A percentile compares a stretch with the other conserved stretches of the same genome.
These are phyloP conservation scores for Termitomyces bulborhizus DNA, from an alignment of 768 basidiomycete genomes.

Conservation along the genomic window DNA sequence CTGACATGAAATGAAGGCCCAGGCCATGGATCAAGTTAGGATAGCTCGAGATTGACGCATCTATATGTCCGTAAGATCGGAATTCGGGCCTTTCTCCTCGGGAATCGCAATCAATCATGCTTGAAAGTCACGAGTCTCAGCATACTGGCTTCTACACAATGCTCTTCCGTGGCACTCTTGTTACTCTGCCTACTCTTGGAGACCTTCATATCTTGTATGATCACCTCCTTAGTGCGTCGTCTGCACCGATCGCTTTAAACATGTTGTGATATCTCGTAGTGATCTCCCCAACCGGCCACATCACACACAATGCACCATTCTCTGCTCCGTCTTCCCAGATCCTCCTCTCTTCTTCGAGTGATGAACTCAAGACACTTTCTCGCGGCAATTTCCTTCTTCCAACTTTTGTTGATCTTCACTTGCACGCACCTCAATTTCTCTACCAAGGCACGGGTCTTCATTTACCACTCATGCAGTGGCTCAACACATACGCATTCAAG, in stretches of 20 bases:
- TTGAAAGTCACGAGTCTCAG: no score
- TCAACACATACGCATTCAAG: constrained; percentile 75
- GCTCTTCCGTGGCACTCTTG: constrained; percentile 46
- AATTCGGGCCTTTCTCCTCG: no score
- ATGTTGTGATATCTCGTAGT: not conserved
- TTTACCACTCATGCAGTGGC: constrained; percentile 80
- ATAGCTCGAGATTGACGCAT: no score
- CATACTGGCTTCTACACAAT: not conserved
- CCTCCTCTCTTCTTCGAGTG: constrained; percentile 15
- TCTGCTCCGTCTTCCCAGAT: constrained; percentile 28
- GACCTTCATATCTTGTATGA: constrained; percentile 50
- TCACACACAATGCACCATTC: constrained; percentile 41
- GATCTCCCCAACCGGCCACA: constrained; percentile 34
- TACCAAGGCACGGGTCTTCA: constrained; percentile 87
- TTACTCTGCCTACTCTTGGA: constrained; percentile 50
- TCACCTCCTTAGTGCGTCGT: constrained; percentile 42
- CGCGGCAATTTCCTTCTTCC: constrained; percentile 66
- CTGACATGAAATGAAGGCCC: no score
- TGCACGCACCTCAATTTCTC: constrained; percentile 86
- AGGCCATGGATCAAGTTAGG: no score
- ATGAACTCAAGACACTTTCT: constrained; percentile 27
- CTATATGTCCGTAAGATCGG: no score
- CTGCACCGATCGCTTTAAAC: not conserved
- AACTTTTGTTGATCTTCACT: constrained; percentile 76
- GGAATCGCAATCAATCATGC: no score